Evolutionary conservation across 2,329 filamentous ascomycete genomes (phyloP), one percentile per base, ranked within the genome.

Genomic region (Lasiodiplodia hormozganensis): DNA sequence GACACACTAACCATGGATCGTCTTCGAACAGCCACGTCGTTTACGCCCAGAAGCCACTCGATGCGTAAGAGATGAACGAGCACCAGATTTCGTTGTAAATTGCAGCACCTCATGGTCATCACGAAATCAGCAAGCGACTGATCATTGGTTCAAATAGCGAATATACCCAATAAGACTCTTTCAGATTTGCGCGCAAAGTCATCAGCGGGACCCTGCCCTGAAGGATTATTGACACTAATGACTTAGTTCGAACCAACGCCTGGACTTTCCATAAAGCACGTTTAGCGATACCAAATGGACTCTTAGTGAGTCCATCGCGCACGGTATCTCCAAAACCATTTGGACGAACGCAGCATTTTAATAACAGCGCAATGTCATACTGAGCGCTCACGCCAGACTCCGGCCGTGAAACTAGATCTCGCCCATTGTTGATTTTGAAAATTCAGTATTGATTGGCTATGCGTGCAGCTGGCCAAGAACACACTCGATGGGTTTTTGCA

Each of bases 41-140:
- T n/a, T 67, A 58, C 21, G 65, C 52, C 12, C 65, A 67, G 31
- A 67, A 67, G 53, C 65, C 65, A 23, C 65, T 67, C 10, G 52
- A 67, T 31, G 52, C 64, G 16, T 2, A 49, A n/a, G 31, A 51
- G 14, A 23, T n/a, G 10, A 14, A 25, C 40, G 11, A 23, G 12
- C n/a, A 18, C 10, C 2, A 36, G 25, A 58, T 10, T 16, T 36
- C 54, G 3, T 14, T 58, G 36, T 40, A 62, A 18, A 7, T 31
- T 31, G 38, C 25, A 47, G 40, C 57, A 47, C 43, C 16, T 14
- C 11, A 14, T 14, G 16, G 12, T 58, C 31, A 11, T 23, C 21
- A 12, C 38, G 8, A 25, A 62, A 14, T 49, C 25, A 31, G 23
- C 28, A 25, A 36, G 18, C 14, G 34, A 58, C 38, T 49, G 23